phyloP scores from a whole-genome alignment of 1,284 basidiomycete genomes.

The Melampsora americana region DNA sequence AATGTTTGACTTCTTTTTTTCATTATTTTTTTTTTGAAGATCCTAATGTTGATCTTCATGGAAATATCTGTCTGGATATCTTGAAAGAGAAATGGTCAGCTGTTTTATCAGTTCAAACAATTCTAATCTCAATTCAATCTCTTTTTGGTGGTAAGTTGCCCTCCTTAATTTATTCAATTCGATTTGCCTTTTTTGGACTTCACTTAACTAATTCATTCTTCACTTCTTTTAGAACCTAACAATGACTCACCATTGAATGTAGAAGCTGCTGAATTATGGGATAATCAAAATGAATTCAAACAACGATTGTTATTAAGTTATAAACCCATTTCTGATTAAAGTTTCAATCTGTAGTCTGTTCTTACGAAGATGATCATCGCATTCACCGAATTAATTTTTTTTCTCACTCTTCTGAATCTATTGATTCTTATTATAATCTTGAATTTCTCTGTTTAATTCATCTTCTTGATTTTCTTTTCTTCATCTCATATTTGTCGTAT shows the following conservation, averaged over 20 bases:
- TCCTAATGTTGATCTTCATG: slow-evolving; percentile 68
- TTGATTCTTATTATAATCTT: too few species aligned
- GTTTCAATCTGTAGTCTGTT: neutral
- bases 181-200: neutral
- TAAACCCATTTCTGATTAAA: neutral
- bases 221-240: slow-evolving; percentile 68
- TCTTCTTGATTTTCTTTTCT: too few species aligned
- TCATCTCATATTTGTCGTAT: too few species aligned
- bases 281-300: slow-evolving; percentile 51
- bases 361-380: too few species aligned
- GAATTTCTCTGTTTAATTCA: too few species aligned
- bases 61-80: slow-evolving; percentile 73
- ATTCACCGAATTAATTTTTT: too few species aligned
- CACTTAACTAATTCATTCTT: slow-evolving; percentile 42
- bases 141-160: slow-evolving; percentile 71
- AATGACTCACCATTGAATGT: slow-evolving; percentile 79
- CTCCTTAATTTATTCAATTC: too few species aligned
- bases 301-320: neutral
- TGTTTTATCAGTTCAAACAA: slow-evolving; percentile 80
- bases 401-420: too few species aligned
- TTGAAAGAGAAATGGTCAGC: slow-evolving; percentile 81
- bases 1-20: neutral
- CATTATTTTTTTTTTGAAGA: slow-evolving; percentile 30
- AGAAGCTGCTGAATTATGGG: slow-evolving; percentile 75
- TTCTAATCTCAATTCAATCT: slow-evolving; percentile 77